Base-by-base conservation (phyloP, 1,284 basidiomycete species). In the Wallemia ichthyophaga region DNA sequence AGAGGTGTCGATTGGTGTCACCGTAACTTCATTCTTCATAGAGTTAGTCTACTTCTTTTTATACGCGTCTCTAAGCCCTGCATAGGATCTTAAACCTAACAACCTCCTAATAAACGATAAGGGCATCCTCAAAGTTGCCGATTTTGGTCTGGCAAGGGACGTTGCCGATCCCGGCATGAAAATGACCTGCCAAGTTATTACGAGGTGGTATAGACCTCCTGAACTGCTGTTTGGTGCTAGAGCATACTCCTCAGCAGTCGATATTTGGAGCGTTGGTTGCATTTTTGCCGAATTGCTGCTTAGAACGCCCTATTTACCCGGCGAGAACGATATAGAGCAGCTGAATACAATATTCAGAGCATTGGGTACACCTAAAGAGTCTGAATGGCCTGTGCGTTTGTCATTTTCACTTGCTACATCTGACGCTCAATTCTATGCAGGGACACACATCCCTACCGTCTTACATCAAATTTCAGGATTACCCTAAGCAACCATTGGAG, bases 141-240 rank as follows among this genome's bases (percentile, higher is more conserved):
- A 99, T 80, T 99, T 99, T 69, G 94, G 94, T 78, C 78, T 99
- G 7, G 94, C 94, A 25, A 75, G 94, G 62, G 94, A 98, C 71
- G 92, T 85, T 69, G 83, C 83, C 31, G 88, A 92, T 66, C 86
- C 91, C 25, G 85, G 82, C 0, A 81, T 82, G 66, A 85, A 86
- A 68, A 98, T 99, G 94, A 96, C 94, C 0, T 86, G 82, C 65
- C 89, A 96, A 67, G 94, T 99, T 61, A 92, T 99, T 67, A 98
- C 94, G 3, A 75, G 88, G 63, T 98, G 94, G 94, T 99, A 98
- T 68, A 82, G 94, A 17, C 87, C 92, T 1, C 91, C 92, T 9
- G 89, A 95, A 68, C 76, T 95, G 3, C 74, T 94, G 17, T 86
- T 87, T 63, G 89, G 88, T 56, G 78, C 82, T 61, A 75, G 87